Evolutionary conservation across 148 eudicot species (phyloP), one percentile per base, ranked within the genome.

Genomic region (Camellia japonica): DNA sequence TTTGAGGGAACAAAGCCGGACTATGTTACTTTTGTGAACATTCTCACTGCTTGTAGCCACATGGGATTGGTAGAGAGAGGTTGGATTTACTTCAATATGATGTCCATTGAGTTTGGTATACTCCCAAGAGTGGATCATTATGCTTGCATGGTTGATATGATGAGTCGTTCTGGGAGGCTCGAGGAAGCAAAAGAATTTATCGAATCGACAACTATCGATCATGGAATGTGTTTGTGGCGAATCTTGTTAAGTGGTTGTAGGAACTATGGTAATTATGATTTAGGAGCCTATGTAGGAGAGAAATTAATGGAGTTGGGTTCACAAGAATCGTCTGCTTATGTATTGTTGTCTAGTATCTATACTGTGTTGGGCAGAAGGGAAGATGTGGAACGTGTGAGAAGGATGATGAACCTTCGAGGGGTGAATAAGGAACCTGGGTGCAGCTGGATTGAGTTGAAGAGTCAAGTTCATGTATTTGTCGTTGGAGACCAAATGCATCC

Each of bases 231-330:
- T 81, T 79, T 90, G 60, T 90, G 93, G 93, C 82, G 90, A 58
- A 86, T 87, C 68, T 75, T 90, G 69, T 83, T 90, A 74, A 83
- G 93, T 86, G 91, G 89, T 64, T 90, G 90, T 78, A 75, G 84
- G 54, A 90, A 87, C 78, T 81, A 87, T 73, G 76, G 84, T 47
- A 77, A 87, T 71, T 89, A 87, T 79, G 91, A 87, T 78, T 71
- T 90, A 75, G 91, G 93, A 83, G 91, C 90, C n/a, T 89, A 90
- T 86, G 91, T 91, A 41, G 91, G 93, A 46, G 93, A 90, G 79
- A 89, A 80, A 49, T 16, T 90, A 62, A 87, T 90, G 91, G 88
- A 89, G 72, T 81, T 90, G 75, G 91, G 91, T 23, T 87, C 93
- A 60, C 87, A 86, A 86, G 91, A 90, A 76, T 90, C 93, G 51